A percentile compares a stretch with the other conserved stretches of the same genome.
These are phyloP conservation scores for Hapsidospora chrysogenum DNA, from an alignment of 495 filamentous ascomycete species.

Conservation along the genomic window DNA sequence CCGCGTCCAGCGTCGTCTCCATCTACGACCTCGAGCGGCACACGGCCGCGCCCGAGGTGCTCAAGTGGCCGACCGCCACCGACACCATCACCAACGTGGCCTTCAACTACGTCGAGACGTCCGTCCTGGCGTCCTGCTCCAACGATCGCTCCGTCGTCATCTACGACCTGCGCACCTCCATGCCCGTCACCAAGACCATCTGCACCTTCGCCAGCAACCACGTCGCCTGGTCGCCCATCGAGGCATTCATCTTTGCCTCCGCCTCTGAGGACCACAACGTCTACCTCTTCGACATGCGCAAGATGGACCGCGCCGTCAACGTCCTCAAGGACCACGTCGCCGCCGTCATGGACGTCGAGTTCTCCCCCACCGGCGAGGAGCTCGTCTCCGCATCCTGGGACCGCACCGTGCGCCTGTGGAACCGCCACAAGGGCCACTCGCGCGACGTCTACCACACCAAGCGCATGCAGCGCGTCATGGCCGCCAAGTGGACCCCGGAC, in stretches of 20 bases:
- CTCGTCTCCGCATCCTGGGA: conserved; percentile 80
- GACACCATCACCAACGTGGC: conserved; percentile 84
- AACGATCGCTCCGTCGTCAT: conserved; percentile 76
- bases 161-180: conserved; percentile 71
- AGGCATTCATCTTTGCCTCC: conserved; percentile 79
- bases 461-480: conserved; percentile 95
- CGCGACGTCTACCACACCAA: conserved; percentile 95
- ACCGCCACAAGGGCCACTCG: conserved; percentile 62
- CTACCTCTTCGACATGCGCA: conserved; percentile 73
- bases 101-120: conserved; percentile 92
- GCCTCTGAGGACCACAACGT: conserved; percentile 44
- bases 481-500: conserved; percentile 68
- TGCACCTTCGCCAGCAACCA: conserved; percentile 72
- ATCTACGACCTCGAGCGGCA: conserved; percentile 73
- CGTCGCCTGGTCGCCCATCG: conserved; percentile 90
- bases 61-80: conserved; percentile 71
- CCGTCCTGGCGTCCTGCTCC: conserved; percentile 65
- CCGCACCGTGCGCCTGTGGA: conserved; percentile 48
- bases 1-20: conserved; percentile 61
- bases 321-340: conserved; percentile 93
- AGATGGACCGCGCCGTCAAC: conserved; percentile 67
- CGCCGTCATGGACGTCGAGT: conserved; percentile 94
- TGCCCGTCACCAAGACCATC: conserved; percentile 60
- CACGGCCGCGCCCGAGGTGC: conserved; percentile 58
- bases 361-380: conserved; percentile 85